phyloP scores from a whole-genome alignment of 495 filamentous ascomycete genomes.

The Parathielavia hyrcaniae region DNA sequence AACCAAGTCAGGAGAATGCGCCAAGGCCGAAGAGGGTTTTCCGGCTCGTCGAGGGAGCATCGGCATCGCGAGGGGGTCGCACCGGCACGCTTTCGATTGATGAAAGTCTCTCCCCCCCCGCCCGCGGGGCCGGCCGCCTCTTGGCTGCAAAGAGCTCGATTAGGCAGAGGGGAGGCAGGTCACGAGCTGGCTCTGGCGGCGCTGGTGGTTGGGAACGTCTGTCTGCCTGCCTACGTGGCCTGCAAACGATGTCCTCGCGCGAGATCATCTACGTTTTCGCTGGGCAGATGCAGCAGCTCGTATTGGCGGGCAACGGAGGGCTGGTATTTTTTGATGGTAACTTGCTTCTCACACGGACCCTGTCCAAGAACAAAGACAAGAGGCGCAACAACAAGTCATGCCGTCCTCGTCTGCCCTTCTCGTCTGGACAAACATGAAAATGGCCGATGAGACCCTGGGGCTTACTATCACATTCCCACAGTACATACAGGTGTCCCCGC shows the following conservation, averaged over 20 bases:
- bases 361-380: background rate
- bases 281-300: slow-evolving; percentile 9
- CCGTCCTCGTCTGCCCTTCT: background rate
- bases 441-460: slow-evolving; percentile 2
- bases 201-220: background rate
- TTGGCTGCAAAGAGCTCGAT: slow-evolving; percentile 16
- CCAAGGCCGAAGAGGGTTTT: slow-evolving; percentile 7
- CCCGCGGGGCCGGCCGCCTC: slow-evolving; percentile 2
- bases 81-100: slow-evolving; percentile 4
- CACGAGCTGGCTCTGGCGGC: slow-evolving; percentile 3
- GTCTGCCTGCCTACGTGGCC: slow-evolving; percentile 10
- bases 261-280: background rate
- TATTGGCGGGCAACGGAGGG: background rate
- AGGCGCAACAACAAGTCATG: background rate
- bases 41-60: slow-evolving; percentile 4
- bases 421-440: background rate
- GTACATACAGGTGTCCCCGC: slow-evolving; percentile 6
- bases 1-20: background rate
- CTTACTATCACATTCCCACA: background rate
- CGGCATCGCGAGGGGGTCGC: slow-evolving; percentile 7
- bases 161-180: slow-evolving; percentile 6
- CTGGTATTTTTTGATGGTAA: background rate
- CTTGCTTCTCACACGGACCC: too few species aligned
- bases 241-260: background rate
- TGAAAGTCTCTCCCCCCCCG: background rate